Conservation (phyloP, 805 yeast genomes). For the Metschnikowia picachoensis region DNA sequence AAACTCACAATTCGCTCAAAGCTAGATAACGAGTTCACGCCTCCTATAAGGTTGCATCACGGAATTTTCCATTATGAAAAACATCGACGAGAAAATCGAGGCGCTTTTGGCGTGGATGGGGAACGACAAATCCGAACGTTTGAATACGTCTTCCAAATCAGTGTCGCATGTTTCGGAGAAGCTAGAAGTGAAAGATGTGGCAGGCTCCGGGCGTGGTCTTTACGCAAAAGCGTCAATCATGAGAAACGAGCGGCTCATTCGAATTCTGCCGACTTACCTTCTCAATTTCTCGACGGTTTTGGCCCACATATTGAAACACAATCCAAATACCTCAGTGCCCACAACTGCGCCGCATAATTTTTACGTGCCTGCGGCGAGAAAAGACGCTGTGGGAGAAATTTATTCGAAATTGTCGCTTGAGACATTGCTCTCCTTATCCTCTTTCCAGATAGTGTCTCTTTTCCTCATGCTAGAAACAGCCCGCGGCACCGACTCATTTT, state of each 20-base stretch:
- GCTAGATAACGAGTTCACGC: no score
- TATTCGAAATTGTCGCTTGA: slow-evolving; percentile 30
- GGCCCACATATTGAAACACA: slow-evolving; percentile 40
- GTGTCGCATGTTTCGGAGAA: slow-evolving; percentile 32
- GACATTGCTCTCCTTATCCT: slow-evolving; percentile 42
- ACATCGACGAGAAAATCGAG: slow-evolving; percentile 13
- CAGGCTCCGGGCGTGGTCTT: slow-evolving; percentile 60
- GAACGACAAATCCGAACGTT: neutral
- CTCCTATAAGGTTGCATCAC: no score
- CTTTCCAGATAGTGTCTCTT: slow-evolving; percentile 57
- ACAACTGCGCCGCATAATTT: slow-evolving; percentile 20
- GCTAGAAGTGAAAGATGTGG: slow-evolving; percentile 39
- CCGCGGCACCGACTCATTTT: slow-evolving; percentile 44
- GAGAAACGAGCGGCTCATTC: slow-evolving; percentile 44
- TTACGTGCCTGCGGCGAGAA: slow-evolving; percentile 23
- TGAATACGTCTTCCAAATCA: neutral
- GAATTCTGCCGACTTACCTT: slow-evolving; percentile 55
- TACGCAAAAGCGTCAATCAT: slow-evolving; percentile 38
- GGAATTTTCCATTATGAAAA: slow-evolving; percentile 4
- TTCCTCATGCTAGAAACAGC: slow-evolving; percentile 45
- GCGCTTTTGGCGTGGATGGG: slow-evolving; percentile 28
- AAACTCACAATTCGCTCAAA: no score
- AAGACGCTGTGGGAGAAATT: slow-evolving; percentile 26
- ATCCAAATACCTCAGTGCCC: slow-evolving; percentile 29
- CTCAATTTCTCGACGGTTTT: slow-evolving; percentile 54